Evolutionary conservation across 805 yeast genomes (phyloP).

Genomic region (Zygotorulaspora chibaensis): DNA sequence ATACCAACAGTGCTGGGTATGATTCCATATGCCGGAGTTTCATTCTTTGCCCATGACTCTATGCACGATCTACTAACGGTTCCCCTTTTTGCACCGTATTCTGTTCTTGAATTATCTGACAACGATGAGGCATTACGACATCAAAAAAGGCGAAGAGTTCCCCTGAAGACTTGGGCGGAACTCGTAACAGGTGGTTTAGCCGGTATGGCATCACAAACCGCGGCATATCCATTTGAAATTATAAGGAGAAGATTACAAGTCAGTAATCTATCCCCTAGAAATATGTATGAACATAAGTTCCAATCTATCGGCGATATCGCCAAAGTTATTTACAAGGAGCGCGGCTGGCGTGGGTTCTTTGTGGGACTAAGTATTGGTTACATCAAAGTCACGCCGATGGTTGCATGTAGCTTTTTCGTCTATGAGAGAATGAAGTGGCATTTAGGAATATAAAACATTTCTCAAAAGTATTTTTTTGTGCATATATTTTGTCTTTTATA

Average conservation of each 20-base stretch:
- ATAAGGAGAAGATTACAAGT: conserved; percentile 94
- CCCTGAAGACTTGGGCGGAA: conserved; percentile 88
- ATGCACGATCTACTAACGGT: conserved; percentile 82
- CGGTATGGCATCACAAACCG: conserved; percentile 91
- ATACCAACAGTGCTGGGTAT: conserved; percentile 91
- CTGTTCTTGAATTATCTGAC: conserved; percentile 37
- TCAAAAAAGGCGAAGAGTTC: conserved; percentile 43
- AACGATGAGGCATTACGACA: conserved; percentile 17
- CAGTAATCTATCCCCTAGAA: conserved; percentile 64
- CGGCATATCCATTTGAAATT: conserved; percentile 95
- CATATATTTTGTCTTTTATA: conserved; percentile 1
- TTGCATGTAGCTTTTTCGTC: conserved; percentile 90
- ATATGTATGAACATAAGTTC: conserved; percentile 42
- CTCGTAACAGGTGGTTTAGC: conserved; percentile 92
- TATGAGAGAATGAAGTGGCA: conserved; percentile 78
- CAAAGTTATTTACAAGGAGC: conserved; percentile 56
- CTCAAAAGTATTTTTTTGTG: conserved; percentile 1
- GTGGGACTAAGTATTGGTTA: conserved; percentile 95
- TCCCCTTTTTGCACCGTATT: conserved; percentile 48
- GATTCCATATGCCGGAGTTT: conserved; percentile 97
- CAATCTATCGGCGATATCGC: conserved; percentile 39
- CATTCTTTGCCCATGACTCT: conserved; percentile 89
- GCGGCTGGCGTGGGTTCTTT: conserved; percentile 83
- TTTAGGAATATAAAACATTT: conserved; percentile 52
- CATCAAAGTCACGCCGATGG: conserved; percentile 94